Evolutionary conservation across 2,329 filamentous ascomycete genomes (phyloP).

Genomic region (Corinectria fuckeliana): DNA sequence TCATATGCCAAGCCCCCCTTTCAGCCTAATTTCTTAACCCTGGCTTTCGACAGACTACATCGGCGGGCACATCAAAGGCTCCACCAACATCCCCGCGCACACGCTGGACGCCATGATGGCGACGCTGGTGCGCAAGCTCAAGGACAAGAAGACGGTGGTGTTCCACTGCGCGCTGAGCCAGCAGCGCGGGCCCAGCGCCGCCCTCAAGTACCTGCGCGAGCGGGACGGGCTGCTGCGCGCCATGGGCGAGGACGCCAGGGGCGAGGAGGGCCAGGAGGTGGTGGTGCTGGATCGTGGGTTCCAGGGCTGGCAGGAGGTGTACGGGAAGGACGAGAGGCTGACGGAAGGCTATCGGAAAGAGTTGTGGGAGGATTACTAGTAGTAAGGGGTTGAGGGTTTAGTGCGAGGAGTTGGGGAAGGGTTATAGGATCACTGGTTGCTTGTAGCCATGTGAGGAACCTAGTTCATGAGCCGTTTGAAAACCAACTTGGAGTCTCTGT

Average conservation of each 20-base stretch:
- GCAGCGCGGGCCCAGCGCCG: conserved; percentile 85
- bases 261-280: conserved; percentile 67
- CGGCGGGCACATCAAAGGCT: conserved; percentile 85
- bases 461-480: too few relatives aligned
- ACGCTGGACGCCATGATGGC: conserved; percentile 79
- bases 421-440: too few relatives aligned
- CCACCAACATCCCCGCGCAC: conserved; percentile 75
- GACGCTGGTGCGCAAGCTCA: conserved; percentile 79
- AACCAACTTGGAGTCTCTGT: too few relatives aligned
- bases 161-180: conserved; percentile 96
- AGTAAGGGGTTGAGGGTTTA: neutral
- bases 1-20: neutral
- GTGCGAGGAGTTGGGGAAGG: neutral
- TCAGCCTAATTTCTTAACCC: neutral
- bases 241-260: conserved; percentile 40
- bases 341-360: conserved; percentile 87
- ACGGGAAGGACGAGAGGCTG: conserved; percentile 77
- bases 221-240: conserved; percentile 57
- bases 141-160: conserved; percentile 81
- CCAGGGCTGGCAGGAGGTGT: conserved; percentile 84
- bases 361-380: conserved; percentile 72
- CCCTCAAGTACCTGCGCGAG: conserved; percentile 79
- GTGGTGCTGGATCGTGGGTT: conserved; percentile 87
- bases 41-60: conserved; percentile 72
- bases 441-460: neutral